These are phyloP conservation scores for Eimeria brunetti DNA, from an alignment of 169 alveolate genomes.

Conservation along the genomic window DNA sequence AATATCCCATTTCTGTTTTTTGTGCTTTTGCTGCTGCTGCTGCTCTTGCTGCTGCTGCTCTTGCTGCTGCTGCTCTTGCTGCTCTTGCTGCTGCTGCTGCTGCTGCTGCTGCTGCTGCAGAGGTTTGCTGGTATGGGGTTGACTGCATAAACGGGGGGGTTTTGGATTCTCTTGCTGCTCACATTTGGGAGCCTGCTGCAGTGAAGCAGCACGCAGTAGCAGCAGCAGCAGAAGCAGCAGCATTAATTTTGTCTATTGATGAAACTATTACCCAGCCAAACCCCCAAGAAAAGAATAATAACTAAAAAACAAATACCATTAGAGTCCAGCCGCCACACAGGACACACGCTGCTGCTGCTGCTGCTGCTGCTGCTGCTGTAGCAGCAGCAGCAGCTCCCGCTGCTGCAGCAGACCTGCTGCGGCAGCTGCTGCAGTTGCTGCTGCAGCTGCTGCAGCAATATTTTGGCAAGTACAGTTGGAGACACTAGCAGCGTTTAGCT, in stretches of 20 bases:
- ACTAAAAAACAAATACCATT: neutral
- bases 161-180: constrained; percentile 89
- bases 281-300: constrained; percentile 29
- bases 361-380: too few relatives aligned
- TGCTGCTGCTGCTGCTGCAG: constrained; percentile 81
- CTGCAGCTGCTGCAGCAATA: neutral
- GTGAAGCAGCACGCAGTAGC: constrained; percentile 96
- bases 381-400: too few relatives aligned
- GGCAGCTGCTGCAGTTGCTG: too few relatives aligned
- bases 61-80: too few relatives aligned
- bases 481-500: too few relatives aligned
- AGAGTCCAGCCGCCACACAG: neutral
- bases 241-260: constrained; percentile 97
- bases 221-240: constrained; percentile 99
- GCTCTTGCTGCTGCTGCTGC: neutral
- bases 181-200: constrained; percentile 98
- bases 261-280: constrained; percentile 97
- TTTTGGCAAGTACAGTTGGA: neutral
- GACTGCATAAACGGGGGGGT: constrained; percentile 95
- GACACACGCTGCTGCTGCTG: too few relatives aligned
- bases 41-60: too few relatives aligned
- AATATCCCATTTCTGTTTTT: too few relatives aligned
- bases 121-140: constrained; percentile 96
- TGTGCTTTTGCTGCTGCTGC: too few relatives aligned
- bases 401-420: too few relatives aligned